Conservation (phyloP, 441 rosid genomes). For the Corymbia calophylla region DNA sequence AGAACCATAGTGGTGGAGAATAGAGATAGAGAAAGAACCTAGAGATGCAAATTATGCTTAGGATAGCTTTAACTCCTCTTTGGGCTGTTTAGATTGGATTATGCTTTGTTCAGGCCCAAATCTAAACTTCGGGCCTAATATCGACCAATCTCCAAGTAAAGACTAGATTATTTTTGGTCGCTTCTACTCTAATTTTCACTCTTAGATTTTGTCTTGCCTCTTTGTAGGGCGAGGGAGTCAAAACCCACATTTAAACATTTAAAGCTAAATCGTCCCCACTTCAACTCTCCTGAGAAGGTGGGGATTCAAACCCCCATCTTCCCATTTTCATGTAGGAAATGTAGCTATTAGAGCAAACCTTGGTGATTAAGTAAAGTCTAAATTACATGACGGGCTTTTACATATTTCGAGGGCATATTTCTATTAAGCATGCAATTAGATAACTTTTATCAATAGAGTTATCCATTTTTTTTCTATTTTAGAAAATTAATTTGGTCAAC, state of each 20-base stretch:
- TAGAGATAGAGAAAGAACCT: background rate
- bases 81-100: background rate
- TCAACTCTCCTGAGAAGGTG: too few species aligned
- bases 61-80: background rate
- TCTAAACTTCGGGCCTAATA: background rate
- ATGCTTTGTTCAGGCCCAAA: background rate
- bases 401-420: background rate
- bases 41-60: background rate
- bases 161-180: background rate
- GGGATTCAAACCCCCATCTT: too few species aligned
- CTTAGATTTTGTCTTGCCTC: too few species aligned
- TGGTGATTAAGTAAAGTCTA: too few species aligned
- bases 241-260: too few species aligned
- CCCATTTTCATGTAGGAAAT: too few species aligned
- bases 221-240: too few species aligned
- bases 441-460: background rate
- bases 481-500: background rate
- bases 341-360: too few species aligned
- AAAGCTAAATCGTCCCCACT: too few species aligned
- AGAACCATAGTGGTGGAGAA: background rate
- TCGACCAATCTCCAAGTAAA: background rate
- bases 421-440: background rate
- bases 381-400: background rate
- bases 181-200: too few species aligned
- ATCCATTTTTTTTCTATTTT: background rate